Evolutionary conservation across 1,284 basidiomycete genomes (phyloP).

Genomic region (Grifola frondosa): DNA sequence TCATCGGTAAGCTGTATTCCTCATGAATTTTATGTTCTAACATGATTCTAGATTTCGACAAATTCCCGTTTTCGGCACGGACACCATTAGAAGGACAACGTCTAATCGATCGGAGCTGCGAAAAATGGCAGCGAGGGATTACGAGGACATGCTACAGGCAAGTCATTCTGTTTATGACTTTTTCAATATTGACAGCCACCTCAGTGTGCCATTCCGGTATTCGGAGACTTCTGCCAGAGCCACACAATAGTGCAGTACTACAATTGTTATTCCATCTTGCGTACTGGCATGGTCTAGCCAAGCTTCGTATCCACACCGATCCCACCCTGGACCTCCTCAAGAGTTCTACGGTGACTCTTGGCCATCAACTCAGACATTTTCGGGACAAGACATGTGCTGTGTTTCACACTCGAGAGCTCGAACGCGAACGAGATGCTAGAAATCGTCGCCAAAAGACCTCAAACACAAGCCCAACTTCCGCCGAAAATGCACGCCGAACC

Average conservation of each 20-base stretch:
- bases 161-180: not conserved
- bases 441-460: slow-evolving; percentile 4
- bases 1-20: slow-evolving; percentile 17
- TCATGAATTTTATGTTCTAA: too few relatives aligned
- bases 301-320: slow-evolving; percentile 32
- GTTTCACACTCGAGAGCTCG: slow-evolving; percentile 20
- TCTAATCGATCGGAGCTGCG: slow-evolving; percentile 27
- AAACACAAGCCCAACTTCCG: too few relatives aligned
- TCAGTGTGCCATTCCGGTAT: slow-evolving; percentile 30
- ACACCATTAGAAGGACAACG: slow-evolving; percentile 24
- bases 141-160: slow-evolving; percentile 31
- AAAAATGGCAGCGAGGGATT: slow-evolving; percentile 27
- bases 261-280: slow-evolving; percentile 25
- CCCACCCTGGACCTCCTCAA: slow-evolving; percentile 18
- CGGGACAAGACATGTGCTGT: slow-evolving; percentile 10
- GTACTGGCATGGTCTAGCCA: slow-evolving; percentile 30
- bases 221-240: slow-evolving; percentile 28
- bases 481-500: too few relatives aligned
- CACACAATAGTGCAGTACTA: slow-evolving; percentile 19
- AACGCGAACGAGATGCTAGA: slow-evolving; percentile 13
- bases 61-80: slow-evolving; percentile 25
- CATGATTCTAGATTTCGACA: slow-evolving; percentile 21
- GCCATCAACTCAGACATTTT: slow-evolving; percentile 21
- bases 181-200: too few relatives aligned
- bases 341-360: slow-evolving; percentile 17